Conservation (phyloP, 2,329 filamentous ascomycete species). For the Botryotinia convoluta region DNA sequence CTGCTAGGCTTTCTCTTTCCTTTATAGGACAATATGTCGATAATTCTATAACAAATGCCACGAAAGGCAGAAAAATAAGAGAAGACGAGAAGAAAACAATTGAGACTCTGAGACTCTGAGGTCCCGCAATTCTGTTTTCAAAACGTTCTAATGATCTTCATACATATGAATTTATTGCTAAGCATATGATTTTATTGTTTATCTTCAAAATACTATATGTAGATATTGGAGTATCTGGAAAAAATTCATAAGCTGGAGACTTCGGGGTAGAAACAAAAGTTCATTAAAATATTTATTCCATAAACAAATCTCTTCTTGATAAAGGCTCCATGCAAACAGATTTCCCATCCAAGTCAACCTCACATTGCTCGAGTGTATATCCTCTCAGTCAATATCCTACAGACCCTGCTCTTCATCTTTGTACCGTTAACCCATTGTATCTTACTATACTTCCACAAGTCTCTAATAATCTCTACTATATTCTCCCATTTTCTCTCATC, state of each 20-base stretch:
- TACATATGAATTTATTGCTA: too few species aligned
- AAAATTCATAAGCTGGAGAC: not conserved
- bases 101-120: not conserved
- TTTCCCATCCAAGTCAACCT: not conserved
- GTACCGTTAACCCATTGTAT: not conserved
- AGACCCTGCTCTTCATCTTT: not conserved
- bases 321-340: not conserved
- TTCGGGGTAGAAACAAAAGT: not conserved
- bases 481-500: not conserved
- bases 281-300: not conserved
- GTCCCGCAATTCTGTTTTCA: not conserved
- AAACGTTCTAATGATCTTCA: not conserved
- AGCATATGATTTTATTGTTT: too few species aligned
- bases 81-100: not conserved
- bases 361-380: not conserved
- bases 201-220: not conserved
- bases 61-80: not conserved
- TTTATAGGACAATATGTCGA: not conserved
- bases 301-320: not conserved
- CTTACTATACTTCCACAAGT: not conserved
- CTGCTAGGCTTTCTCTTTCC: not conserved
- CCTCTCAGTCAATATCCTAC: constrained; percentile 1
- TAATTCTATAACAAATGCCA: not conserved
- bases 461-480: not conserved
- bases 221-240: not conserved